Conservation (phyloP, 2,329 filamentous ascomycete genomes). For the Talaromyces verruculosus region DNA sequence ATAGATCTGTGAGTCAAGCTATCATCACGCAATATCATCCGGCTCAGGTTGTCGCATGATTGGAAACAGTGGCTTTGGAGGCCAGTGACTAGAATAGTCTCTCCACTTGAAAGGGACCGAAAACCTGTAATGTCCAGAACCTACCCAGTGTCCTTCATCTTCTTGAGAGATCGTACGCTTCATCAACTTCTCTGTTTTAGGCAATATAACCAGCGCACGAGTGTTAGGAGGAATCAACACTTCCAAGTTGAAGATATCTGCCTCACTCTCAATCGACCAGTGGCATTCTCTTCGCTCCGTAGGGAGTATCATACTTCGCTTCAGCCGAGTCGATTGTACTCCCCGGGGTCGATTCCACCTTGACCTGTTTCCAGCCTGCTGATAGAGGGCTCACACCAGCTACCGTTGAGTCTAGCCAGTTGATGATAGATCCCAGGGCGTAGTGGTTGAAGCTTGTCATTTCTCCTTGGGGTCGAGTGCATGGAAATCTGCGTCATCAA, state of each 20-base stretch:
- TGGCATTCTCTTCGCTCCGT: neutral
- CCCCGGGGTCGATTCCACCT: neutral
- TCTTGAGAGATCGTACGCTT: neutral
- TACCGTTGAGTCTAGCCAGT: slow-evolving; percentile 38
- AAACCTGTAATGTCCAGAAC: neutral
- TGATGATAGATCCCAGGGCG: slow-evolving; percentile 40
- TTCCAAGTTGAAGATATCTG: neutral
- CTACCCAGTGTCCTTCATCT: neutral
- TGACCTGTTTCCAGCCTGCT: neutral
- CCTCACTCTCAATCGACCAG: neutral
- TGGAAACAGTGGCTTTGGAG: neutral
- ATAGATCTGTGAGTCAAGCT: neutral
- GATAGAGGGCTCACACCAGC: neutral
- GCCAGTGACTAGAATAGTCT: neutral
- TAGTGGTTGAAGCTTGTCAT: slow-evolving; percentile 49
- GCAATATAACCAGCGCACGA: neutral
- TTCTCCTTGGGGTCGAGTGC: too few species aligned
- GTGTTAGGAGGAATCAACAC: neutral
- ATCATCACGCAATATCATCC: neutral
- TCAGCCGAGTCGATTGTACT: neutral
- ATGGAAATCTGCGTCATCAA: too few species aligned
- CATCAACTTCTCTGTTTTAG: neutral
- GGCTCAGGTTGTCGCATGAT: neutral
- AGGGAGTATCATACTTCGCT: neutral
- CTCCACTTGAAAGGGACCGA: neutral